A percentile compares a stretch with the other conserved stretches of the same genome.
Evolutionary conservation across 768 basidiomycete species (phyloP).

Genomic region (Auricularia cornea): DNA sequence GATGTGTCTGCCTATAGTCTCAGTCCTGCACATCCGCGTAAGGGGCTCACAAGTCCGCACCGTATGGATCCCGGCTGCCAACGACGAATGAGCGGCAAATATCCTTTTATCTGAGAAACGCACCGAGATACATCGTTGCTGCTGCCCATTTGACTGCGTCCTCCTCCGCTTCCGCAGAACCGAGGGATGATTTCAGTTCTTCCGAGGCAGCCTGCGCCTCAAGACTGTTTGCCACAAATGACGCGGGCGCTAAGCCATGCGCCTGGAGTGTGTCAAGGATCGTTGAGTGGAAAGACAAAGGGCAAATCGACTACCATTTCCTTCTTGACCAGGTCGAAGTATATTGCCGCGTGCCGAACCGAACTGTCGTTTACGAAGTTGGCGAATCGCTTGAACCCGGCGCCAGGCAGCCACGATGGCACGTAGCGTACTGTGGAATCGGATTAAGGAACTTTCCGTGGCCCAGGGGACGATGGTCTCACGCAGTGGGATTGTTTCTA

Average conservation of each 20-base stretch:
- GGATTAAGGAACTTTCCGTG: not conserved
- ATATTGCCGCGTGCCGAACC: not conserved
- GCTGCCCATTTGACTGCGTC: slow-evolving; percentile 1
- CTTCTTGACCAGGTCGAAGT: slow-evolving; percentile 2
- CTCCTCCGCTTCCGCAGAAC: not conserved
- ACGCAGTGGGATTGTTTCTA: not conserved
- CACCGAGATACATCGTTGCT: not conserved
- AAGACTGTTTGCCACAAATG: not conserved
- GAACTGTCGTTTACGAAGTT: not conserved
- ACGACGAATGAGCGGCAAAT: too few species aligned
- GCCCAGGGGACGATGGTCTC: not conserved
- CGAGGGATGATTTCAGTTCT: not conserved
- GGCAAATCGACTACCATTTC: not conserved
- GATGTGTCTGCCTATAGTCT: slow-evolving; percentile 18
- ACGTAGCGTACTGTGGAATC: slow-evolving; percentile 6
- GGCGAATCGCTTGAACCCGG: slow-evolving; percentile 3
- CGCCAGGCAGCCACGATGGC: slow-evolving; percentile 9
- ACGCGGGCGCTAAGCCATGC: not conserved
- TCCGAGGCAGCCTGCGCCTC: not conserved
- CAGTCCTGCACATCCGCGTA: too few species aligned
- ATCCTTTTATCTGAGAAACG: too few species aligned
- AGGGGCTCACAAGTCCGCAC: too few species aligned
- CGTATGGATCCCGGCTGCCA: too few species aligned
- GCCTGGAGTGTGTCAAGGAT: not conserved
- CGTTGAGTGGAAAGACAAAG: too few species aligned